Evolutionary conservation across 177 flowering plant species (phyloP).

Genomic region (Vitis hybrid): DNA sequence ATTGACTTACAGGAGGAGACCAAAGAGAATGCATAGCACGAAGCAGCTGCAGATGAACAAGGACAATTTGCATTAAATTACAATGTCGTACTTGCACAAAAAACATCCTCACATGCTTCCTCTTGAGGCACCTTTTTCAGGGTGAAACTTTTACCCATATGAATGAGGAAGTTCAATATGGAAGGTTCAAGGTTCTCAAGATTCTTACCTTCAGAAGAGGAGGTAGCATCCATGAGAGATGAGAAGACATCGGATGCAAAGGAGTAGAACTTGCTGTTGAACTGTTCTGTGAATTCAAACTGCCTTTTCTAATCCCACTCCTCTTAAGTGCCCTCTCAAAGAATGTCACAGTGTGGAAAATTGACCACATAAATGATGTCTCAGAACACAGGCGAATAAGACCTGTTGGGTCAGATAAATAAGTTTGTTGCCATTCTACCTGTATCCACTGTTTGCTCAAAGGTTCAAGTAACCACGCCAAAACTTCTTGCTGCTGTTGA

Average conservation of each 20-base stretch:
- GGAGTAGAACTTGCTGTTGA: constrained; percentile 27
- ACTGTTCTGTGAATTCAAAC: constrained; percentile 34
- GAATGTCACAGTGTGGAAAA: constrained; percentile 89
- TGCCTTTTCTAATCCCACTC: constrained; percentile 67
- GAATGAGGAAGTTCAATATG: not conserved
- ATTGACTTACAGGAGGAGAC: constrained; percentile 68
- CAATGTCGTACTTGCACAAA: not conserved
- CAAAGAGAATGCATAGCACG: constrained; percentile 89
- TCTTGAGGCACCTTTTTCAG: too few species aligned
- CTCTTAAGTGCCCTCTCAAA: constrained; percentile 97
- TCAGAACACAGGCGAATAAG: constrained; percentile 69
- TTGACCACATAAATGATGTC: constrained; percentile 79
- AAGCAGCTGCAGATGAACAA: constrained; percentile 62
- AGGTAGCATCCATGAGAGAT: constrained; percentile 94
- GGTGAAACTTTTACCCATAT: not conserved
- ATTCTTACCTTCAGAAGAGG: constrained; percentile 83
- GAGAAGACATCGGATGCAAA: constrained; percentile 82
- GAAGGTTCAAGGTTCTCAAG: not conserved
- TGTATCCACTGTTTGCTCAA: constrained; percentile 83
- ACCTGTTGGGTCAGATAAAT: constrained; percentile 77
- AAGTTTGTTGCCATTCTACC: constrained; percentile 83
- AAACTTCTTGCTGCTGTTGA: constrained; percentile 93
- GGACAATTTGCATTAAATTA: not conserved
- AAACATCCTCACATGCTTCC: too few species aligned
- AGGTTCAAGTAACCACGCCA: constrained; percentile 96